Evolutionary conservation across 257 asterid species (phyloP).

Genomic region (Nicotiana noctiflora): DNA sequence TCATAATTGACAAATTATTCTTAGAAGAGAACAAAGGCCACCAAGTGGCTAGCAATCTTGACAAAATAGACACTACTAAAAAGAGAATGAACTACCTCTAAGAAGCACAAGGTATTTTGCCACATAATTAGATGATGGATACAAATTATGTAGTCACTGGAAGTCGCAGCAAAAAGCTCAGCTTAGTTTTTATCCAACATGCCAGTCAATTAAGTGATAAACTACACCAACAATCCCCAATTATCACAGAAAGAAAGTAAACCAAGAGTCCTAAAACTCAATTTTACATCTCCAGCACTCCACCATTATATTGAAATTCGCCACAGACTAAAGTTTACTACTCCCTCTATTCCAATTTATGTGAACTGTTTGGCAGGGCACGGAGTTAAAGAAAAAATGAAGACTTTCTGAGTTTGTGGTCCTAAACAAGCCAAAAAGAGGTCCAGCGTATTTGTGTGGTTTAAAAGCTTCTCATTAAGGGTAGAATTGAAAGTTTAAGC

Average conservation of each 20-base stretch:
- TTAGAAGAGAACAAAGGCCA: neutral
- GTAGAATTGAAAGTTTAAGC: too few relatives aligned
- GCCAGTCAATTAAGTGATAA: neutral
- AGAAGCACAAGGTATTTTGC: neutral
- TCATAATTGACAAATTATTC: neutral
- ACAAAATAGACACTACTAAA: neutral
- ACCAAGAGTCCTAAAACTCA: neutral
- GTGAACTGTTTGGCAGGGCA: too few relatives aligned
- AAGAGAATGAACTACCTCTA: neutral
- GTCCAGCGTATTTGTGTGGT: too few relatives aligned
- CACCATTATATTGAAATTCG: neutral
- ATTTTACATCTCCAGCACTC: neutral
- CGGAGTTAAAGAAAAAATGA: too few relatives aligned
- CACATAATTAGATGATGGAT: constrained; percentile 1
- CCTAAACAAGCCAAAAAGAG: too few relatives aligned
- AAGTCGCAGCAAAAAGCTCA: neutral
- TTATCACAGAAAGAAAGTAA: neutral
- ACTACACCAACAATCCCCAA: neutral
- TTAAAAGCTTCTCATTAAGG: too few relatives aligned
- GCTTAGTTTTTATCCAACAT: neutral
- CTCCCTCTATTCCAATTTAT: too few relatives aligned
- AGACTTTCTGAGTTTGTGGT: too few relatives aligned
- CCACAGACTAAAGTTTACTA: neutral
- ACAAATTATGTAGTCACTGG: neutral
- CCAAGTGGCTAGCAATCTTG: neutral